Percentiles rank a stretch among this genome's conserved stretches.
phyloP scores from a whole-genome alignment of 1,284 basidiomycete genomes.

The Melampsora americana region DNA sequence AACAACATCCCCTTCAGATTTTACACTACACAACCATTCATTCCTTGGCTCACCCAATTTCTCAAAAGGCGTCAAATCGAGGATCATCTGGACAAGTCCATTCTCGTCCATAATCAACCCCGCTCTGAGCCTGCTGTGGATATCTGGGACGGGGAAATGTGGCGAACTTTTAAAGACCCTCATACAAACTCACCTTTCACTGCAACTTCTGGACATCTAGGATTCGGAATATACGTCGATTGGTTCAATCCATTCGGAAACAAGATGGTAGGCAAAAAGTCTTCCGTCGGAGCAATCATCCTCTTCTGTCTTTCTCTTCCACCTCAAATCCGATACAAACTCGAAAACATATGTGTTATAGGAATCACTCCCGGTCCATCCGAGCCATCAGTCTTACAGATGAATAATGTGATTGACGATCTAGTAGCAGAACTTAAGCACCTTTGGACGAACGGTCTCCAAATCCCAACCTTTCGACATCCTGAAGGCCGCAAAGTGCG shows the following conservation, averaged over 20 bases:
- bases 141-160: constrained; percentile 17
- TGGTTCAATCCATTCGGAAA: constrained; percentile 23
- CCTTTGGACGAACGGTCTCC: background rate
- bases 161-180: background rate
- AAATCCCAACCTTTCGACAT: background rate
- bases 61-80: background rate
- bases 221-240: constrained; percentile 6
- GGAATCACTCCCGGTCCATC: constrained; percentile 15
- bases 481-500: background rate
- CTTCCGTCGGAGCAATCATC: constrained; percentile 3
- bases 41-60: background rate
- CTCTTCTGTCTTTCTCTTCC: constrained; percentile 7
- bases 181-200: background rate
- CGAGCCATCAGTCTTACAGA: constrained; percentile 10
- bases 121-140: no score
- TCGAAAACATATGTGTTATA: background rate
- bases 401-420: constrained; percentile 6
- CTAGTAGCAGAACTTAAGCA: background rate
- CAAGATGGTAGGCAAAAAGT: background rate
- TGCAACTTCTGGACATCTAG: background rate
- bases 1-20: background rate
- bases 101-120: background rate
- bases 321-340: background rate
- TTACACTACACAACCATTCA: constrained; percentile 10
- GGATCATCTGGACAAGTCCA: background rate